A percentile compares a stretch with the other conserved stretches of the same genome.
Evolutionary conservation across 139 green algal species (phyloP).

Genomic region (Pseudopediastrum boryanum): DNA sequence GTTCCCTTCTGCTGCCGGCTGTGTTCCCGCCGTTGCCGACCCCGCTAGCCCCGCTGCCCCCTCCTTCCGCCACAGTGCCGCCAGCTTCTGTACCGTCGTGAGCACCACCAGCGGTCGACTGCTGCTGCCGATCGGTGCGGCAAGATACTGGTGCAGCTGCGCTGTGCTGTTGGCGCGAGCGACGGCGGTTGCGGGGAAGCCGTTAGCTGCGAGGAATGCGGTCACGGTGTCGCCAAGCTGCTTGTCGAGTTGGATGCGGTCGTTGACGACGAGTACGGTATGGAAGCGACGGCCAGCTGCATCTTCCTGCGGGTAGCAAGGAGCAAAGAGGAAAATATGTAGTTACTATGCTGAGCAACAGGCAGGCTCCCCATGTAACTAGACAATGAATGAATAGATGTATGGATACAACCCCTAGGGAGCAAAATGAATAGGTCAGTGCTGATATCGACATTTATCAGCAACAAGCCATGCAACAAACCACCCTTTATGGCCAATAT

Average conservation of each 20-base stretch:
- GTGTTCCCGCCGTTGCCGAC: background rate
- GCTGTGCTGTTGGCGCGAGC: slow-evolving; percentile 15
- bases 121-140: background rate
- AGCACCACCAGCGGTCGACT: slow-evolving; percentile 9
- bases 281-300: slow-evolving; percentile 19
- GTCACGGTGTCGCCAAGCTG: slow-evolving; percentile 44
- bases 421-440: too few species aligned
- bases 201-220: slow-evolving; percentile 22
- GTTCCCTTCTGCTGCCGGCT: background rate
- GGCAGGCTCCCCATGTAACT: too few species aligned
- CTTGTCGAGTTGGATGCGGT: slow-evolving; percentile 52
- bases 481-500: too few species aligned
- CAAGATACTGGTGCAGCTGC: slow-evolving; percentile 12
- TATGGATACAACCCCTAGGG: too few species aligned
- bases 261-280: slow-evolving; percentile 49
- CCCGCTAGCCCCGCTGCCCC: background rate
- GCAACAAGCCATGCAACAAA: too few species aligned
- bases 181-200: slow-evolving; percentile 1
- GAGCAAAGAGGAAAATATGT: too few species aligned
- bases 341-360: too few species aligned
- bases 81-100: slow-evolving; percentile 51
- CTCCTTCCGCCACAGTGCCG: slow-evolving; percentile 28
- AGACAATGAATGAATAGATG: too few species aligned
- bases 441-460: too few species aligned
- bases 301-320: slow-evolving; percentile 19